Base-by-base conservation (phyloP, 2,329 filamentous ascomycete genomes). In the Botrytis sinoallii region DNA sequence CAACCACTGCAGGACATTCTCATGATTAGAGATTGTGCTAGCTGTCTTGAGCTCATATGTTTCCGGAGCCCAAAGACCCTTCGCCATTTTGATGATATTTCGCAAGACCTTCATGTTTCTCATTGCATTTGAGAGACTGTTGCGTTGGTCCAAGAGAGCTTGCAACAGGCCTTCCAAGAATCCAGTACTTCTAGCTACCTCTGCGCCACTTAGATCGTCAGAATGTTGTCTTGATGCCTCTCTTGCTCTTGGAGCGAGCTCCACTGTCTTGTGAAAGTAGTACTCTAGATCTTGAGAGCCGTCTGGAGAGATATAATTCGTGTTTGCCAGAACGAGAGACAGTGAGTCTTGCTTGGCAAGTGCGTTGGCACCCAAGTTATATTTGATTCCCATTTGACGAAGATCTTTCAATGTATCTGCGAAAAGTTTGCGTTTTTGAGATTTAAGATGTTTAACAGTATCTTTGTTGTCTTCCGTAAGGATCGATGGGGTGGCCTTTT, bases 391-490 rank as follows among this genome's bases (percentile, higher is more conserved):
- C 95, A 99, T 98, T 73, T 91, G 89, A 52, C 94, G 90, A 42
- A 98, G 85, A 35, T 91, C 89, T 79, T 93, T 95, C 76, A 99
- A 84, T 0, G 93, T 95, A 78, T 98, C 95, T 0, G 94, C 93
- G 78, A 97, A 96, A 22, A 98, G 87, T 78, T 94, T 95, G 61
- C 94, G 90, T 84, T 99, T 99, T 78, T 93, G 89, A 4, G 90
- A 90, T 85, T 98, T 98, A 77, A 98, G 89, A 81, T 98, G 93
- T 82, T 97, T 95, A 75, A 98, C 89, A 25, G 88, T 82, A 18
- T 91, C 88, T 80, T 95, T 95, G 82, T 96, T 98, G 61, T 97
- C 95, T 40, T 97, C 93, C 0, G 89, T 97, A 64, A 97, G 84
- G n/a, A 87, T 86, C 0, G 88, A 85, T 0, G 96, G 96, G 0